Base-by-base conservation (phyloP, 1,284 basidiomycete genomes). In the Inonotus obliquus region DNA sequence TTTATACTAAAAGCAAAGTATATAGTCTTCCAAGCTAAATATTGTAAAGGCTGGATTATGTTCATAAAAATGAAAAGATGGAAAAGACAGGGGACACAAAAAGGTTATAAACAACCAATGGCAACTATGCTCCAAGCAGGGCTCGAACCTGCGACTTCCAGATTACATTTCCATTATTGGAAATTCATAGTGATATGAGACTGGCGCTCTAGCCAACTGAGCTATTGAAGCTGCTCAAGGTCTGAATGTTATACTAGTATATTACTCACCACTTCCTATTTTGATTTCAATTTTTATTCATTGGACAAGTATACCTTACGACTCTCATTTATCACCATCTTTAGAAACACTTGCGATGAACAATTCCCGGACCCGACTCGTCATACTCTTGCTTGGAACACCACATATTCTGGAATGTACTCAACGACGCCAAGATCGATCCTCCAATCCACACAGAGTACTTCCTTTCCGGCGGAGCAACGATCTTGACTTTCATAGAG, bases 371-470 rank as follows among this genome's bases (percentile, higher is more conserved):
- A 61, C 91, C 91, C 61, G 84, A 85, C 79, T 95, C 92, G 75
- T 95, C 92, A 77, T 94, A 94, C 76, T 92, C 90, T 73, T 94
- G 91, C 82, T 95, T 96, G 66, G 91, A 91, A 81, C 89, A 89
- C 92, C 92, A 94, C 71, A 93, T 76, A 73, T 89, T 89, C 83
- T 97, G 95, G 94, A 98, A 98, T 67, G 96, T 98, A 69, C 87
- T 91, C 62, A 98, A 87, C 62, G 95, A 97, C 41, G 94, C 94
- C 64, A 98, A 82, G 76, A 98, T 98, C 66, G 94, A 97, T 71
- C 96, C 96, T 85, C 96, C 96, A 73, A 98, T 98, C 96, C 96
- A 98, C 78, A 97, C 96, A 60, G 92, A 93, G 84, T 93, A 94
- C 76, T 94, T 95, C 72, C 94, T 82, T 80, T 96, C 94, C 49